Evolutionary conservation across 192 early-diverging fungal genomes (phyloP).

Genomic region (Rhizophagus clarus): DNA sequence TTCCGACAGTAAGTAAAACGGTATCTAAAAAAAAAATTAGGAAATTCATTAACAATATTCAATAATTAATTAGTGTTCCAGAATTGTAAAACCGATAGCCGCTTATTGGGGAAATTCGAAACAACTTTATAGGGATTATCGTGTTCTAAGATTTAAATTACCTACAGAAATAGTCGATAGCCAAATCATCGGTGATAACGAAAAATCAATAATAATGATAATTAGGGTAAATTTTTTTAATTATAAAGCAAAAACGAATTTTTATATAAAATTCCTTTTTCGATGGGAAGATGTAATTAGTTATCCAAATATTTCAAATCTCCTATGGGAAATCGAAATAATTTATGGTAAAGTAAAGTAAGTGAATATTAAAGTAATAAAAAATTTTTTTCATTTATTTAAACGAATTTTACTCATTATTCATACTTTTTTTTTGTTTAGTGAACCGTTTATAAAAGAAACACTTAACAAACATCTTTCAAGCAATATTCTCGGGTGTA

Average conservation of each 20-base stretch:
- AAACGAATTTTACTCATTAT: background rate
- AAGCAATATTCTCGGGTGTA: background rate
- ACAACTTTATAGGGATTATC: background rate
- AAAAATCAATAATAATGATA: background rate
- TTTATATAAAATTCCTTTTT: background rate
- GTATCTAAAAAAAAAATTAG: background rate
- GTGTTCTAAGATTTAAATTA: constrained; percentile 6
- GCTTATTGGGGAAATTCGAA: constrained; percentile 1
- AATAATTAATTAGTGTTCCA: background rate
- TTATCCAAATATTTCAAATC: background rate
- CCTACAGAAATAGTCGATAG: background rate
- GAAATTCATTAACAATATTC: no score
- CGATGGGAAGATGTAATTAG: background rate
- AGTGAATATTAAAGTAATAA: background rate
- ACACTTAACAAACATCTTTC: background rate
- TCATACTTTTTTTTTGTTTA: background rate
- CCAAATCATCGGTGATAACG: background rate
- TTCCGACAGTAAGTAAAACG: background rate
- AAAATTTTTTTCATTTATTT: background rate
- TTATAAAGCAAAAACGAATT: background rate
- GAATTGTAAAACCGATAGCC: background rate
- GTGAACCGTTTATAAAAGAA: background rate
- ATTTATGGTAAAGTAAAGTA: background rate
- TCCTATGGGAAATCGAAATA: background rate
- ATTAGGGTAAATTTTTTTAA: background rate